Percentiles rank a stretch among this genome's conserved stretches.
phyloP scores from a whole-genome alignment of 306 rosid species.

The Lathyrus sativus region DNA sequence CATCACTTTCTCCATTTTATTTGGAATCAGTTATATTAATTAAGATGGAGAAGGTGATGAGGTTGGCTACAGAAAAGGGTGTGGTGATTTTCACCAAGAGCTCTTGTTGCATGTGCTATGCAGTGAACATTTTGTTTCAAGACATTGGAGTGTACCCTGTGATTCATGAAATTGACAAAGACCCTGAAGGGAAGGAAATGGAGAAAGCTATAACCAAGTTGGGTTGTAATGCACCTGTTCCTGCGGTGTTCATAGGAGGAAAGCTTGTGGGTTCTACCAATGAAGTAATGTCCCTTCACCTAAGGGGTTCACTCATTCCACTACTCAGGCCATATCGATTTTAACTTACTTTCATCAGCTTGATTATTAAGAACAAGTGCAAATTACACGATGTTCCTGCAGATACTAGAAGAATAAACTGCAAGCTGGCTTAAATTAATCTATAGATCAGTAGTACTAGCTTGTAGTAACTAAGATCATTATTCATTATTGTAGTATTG shows the following conservation, averaged over 20 bases:
- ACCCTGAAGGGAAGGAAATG: constrained; percentile 82
- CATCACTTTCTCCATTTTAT: background rate
- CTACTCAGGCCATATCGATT: constrained; percentile 52
- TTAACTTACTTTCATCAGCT: constrained; percentile 6
- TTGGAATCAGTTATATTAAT: background rate
- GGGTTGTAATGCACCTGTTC: constrained; percentile 75
- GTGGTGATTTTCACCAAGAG: constrained; percentile 95
- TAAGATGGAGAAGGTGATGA: constrained; percentile 77
- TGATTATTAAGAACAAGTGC: constrained; percentile 6
- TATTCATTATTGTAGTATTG: constrained; percentile 20
- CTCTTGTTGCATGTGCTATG: constrained; percentile 86
- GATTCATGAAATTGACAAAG: constrained; percentile 79
- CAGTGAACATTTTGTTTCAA: constrained; percentile 73
- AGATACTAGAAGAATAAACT: constrained; percentile 50
- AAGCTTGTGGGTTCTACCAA: constrained; percentile 86
- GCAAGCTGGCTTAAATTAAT: background rate
- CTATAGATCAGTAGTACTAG: background rate
- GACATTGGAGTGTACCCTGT: constrained; percentile 65
- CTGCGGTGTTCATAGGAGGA: constrained; percentile 93
- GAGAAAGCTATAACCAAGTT: constrained; percentile 76
- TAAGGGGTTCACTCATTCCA: constrained; percentile 61
- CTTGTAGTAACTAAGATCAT: constrained; percentile 27
- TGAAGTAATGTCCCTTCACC: constrained; percentile 97
- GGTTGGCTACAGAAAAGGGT: constrained; percentile 72
- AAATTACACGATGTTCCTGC: constrained; percentile 7